Conservation (phyloP, 371 early-diverging fungal species). For the Lichtheimia hyalospora region DNA sequence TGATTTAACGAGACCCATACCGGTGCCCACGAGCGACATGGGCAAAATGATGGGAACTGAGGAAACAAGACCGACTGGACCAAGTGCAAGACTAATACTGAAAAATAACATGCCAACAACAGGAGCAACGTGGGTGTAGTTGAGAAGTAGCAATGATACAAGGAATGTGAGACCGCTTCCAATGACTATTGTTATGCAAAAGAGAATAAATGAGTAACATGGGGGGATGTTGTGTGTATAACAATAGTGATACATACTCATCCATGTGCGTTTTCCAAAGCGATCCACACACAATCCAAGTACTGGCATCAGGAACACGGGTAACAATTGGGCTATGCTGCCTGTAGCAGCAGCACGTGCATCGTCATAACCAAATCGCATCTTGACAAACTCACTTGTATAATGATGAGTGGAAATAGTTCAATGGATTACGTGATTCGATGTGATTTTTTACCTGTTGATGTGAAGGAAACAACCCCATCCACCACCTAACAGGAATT, state of each 20-base stretch:
- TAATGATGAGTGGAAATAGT: background rate
- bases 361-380: slow-evolving; percentile 53
- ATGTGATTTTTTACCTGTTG: slow-evolving; percentile 37
- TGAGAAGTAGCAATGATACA: slow-evolving; percentile 42
- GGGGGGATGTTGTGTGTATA: too few relatives aligned
- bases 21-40: slow-evolving; percentile 61
- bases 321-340: slow-evolving; percentile 63
- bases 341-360: slow-evolving; percentile 57
- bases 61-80: slow-evolving; percentile 68
- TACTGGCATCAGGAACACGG: slow-evolving; percentile 66
- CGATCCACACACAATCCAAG: slow-evolving; percentile 62
- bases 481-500: slow-evolving; percentile 59
- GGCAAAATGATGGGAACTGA: slow-evolving; percentile 65
- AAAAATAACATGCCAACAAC: slow-evolving; percentile 62
- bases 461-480: slow-evolving; percentile 74
- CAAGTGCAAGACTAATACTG: slow-evolving; percentile 62
- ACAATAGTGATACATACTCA: slow-evolving; percentile 25
- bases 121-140: slow-evolving; percentile 50
- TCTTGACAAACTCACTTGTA: slow-evolving; percentile 58
- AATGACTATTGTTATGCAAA: slow-evolving; percentile 25
- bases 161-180: slow-evolving; percentile 42
- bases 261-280: slow-evolving; percentile 52
- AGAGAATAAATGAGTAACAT: background rate
- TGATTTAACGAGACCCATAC: slow-evolving; percentile 67
- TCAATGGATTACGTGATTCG: background rate